phyloP scores from a whole-genome alignment of 2,329 filamentous ascomycete genomes.

The Monilinia vaccinii-corymbosi region DNA sequence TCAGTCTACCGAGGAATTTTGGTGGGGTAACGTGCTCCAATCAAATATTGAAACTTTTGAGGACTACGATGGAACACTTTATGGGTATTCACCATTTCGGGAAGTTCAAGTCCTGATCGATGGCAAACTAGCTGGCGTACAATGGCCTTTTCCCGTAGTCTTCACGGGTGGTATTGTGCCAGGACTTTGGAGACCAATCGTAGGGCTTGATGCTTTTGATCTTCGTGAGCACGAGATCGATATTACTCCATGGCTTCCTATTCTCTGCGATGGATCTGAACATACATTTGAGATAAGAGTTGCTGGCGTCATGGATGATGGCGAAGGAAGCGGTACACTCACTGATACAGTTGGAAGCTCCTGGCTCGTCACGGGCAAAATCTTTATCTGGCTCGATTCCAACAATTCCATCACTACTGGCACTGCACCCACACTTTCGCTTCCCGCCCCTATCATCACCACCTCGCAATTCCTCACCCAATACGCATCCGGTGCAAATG shows the following conservation, averaged over 20 bases:
- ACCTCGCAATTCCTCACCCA: constrained; percentile 41
- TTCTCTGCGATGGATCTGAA: constrained; percentile 53
- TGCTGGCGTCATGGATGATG: constrained; percentile 51
- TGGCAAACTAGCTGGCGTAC: constrained; percentile 60
- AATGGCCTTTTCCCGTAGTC: constrained; percentile 75
- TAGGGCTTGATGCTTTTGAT: constrained; percentile 71
- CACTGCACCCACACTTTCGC: constrained; percentile 28
- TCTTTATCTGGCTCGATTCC: constrained; percentile 66
- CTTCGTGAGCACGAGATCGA: constrained; percentile 74
- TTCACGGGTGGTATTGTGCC: constrained; percentile 76
- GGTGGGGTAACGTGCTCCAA: constrained; percentile 70
- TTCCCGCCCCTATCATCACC: constrained; percentile 36
- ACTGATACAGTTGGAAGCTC: constrained; percentile 50
- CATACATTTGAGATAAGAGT: constrained; percentile 64
- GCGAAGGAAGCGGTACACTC: constrained; percentile 38
- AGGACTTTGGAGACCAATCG: constrained; percentile 67
- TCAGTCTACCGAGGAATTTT: constrained; percentile 71
- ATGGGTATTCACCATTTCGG: constrained; percentile 64
- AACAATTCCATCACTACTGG: constrained; percentile 44
- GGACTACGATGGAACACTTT: constrained; percentile 44
- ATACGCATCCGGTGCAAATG: constrained; percentile 44
- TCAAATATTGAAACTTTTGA: constrained; percentile 52
- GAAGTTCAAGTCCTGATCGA: constrained; percentile 74
- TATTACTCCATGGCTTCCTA: constrained; percentile 64
- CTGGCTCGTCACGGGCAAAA: constrained; percentile 71